Evolutionary conservation across 805 yeast species (phyloP).

Genomic region (Pichia paraexigua): DNA sequence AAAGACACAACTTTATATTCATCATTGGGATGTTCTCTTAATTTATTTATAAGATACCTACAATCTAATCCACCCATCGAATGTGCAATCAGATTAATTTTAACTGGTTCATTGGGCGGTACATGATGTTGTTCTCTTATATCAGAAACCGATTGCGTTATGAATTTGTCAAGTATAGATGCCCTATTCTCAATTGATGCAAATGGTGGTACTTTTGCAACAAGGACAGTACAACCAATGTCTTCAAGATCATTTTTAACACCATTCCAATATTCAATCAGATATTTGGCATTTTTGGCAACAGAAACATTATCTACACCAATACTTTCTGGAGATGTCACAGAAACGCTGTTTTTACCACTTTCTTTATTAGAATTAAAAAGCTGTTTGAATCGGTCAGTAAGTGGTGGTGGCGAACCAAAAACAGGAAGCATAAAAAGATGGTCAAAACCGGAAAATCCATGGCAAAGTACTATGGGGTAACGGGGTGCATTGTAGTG

Average conservation of each 20-base stretch:
- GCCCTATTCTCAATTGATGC: slow-evolving; percentile 72
- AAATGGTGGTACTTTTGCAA: slow-evolving; percentile 77
- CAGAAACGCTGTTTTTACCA: neutral
- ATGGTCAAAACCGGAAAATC: slow-evolving; percentile 17
- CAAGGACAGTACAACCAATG: slow-evolving; percentile 60
- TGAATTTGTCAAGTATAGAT: slow-evolving; percentile 40
- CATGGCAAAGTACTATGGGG: slow-evolving; percentile 21
- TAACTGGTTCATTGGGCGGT: slow-evolving; percentile 31
- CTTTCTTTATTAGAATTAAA: neutral
- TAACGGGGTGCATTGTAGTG: slow-evolving; percentile 18
- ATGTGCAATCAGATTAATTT: slow-evolving; percentile 74
- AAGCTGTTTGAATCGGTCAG: slow-evolving; percentile 1
- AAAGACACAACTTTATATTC: slow-evolving; percentile 49
- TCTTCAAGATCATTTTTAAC: slow-evolving; percentile 51
- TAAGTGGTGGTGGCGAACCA: neutral
- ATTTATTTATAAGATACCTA: slow-evolving; percentile 58
- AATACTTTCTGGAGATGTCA: slow-evolving; percentile 1
- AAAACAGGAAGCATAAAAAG: slow-evolving; percentile 8
- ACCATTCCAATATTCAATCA: slow-evolving; percentile 77
- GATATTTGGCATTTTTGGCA: slow-evolving; percentile 26
- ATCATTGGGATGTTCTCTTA: slow-evolving; percentile 23
- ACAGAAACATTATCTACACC: slow-evolving; percentile 8
- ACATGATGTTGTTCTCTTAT: slow-evolving; percentile 18
- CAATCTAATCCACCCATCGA: slow-evolving; percentile 94
- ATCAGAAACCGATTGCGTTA: slow-evolving; percentile 26